Percentiles rank a stretch among this genome's conserved stretches.
phyloP scores from a whole-genome alignment of 2,329 filamentous ascomycete species.

The Westerdykella sp. region DNA sequence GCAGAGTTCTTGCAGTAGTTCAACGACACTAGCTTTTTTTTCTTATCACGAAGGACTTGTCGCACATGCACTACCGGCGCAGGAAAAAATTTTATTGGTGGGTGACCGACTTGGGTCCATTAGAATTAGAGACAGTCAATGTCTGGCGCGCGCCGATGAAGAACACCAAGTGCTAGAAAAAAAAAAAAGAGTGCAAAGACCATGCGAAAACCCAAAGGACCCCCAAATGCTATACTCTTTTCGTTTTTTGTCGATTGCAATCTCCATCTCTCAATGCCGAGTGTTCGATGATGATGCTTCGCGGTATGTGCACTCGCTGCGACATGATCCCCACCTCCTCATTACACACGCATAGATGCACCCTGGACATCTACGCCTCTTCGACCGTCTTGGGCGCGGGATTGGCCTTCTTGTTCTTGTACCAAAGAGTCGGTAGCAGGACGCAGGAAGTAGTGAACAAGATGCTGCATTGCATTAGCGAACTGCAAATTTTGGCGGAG shows the following conservation, averaged over 20 bases:
- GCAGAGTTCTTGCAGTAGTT: too few relatives aligned
- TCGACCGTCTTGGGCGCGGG: constrained; percentile 32
- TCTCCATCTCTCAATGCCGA: background rate
- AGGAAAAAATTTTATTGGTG: too few relatives aligned
- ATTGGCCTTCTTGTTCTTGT: constrained; percentile 44
- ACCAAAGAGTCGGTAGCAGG: constrained; percentile 44
- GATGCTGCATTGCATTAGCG: constrained; percentile 30
- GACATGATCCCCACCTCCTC: background rate
- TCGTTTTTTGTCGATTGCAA: background rate
- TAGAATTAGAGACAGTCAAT: background rate
- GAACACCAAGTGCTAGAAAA: background rate
- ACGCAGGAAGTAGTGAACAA: constrained; percentile 42
- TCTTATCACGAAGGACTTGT: too few relatives aligned
- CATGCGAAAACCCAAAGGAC: too few relatives aligned
- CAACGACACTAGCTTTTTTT: too few relatives aligned
- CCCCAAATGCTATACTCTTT: background rate
- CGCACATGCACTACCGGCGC: too few relatives aligned
- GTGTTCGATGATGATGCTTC: background rate
- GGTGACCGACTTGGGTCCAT: background rate
- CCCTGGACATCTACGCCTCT: constrained; percentile 6
- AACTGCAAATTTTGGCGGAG: background rate
- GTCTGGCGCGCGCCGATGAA: background rate
- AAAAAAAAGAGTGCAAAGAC: background rate
- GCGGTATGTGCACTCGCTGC: background rate
- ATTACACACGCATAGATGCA: background rate